These are phyloP conservation scores for Lasiodiplodia sp. DNA, from an alignment of 2,329 filamentous ascomycete genomes.

Conservation along the genomic window DNA sequence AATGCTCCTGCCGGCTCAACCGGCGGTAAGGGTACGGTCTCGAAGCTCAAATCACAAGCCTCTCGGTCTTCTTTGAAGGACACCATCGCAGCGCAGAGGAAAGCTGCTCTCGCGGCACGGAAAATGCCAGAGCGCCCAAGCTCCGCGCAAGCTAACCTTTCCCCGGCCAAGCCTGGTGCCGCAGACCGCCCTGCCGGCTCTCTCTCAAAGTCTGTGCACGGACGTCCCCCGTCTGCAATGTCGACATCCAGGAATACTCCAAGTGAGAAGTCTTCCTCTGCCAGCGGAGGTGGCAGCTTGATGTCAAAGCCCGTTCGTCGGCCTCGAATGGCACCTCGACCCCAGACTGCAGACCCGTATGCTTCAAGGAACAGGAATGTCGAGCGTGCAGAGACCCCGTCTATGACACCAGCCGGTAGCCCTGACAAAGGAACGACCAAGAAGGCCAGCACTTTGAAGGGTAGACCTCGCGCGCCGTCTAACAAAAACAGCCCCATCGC, in stretches of 20 bases:
- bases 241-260: slow-evolving; percentile 37
- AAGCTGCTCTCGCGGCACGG: slow-evolving; percentile 62
- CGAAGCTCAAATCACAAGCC: slow-evolving; percentile 22
- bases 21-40: slow-evolving; percentile 9
- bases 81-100: slow-evolving; percentile 78
- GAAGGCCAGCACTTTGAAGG: slow-evolving; percentile 44
- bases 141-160: slow-evolving; percentile 63
- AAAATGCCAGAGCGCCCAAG: slow-evolving; percentile 61
- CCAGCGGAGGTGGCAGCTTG: slow-evolving; percentile 50
- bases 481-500: slow-evolving; percentile 38
- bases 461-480: slow-evolving; percentile 43
- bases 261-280: slow-evolving; percentile 41
- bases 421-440: slow-evolving; percentile 47
- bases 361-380: slow-evolving; percentile 43
- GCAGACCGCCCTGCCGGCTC: slow-evolving; percentile 40
- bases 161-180: slow-evolving; percentile 53
- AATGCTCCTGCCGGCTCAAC: slow-evolving; percentile 53
- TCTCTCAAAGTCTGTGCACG: slow-evolving; percentile 40
- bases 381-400: slow-evolving; percentile 54
- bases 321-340: slow-evolving; percentile 55
- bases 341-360: slow-evolving; percentile 64
- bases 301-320: slow-evolving; percentile 68
- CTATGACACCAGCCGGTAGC: slow-evolving; percentile 55
- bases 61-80: slow-evolving; percentile 73
- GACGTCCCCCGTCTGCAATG: slow-evolving; percentile 48